These are phyloP conservation scores for Tylopilus balloui DNA, from an alignment of 768 basidiomycete genomes.

Conservation along the genomic window DNA sequence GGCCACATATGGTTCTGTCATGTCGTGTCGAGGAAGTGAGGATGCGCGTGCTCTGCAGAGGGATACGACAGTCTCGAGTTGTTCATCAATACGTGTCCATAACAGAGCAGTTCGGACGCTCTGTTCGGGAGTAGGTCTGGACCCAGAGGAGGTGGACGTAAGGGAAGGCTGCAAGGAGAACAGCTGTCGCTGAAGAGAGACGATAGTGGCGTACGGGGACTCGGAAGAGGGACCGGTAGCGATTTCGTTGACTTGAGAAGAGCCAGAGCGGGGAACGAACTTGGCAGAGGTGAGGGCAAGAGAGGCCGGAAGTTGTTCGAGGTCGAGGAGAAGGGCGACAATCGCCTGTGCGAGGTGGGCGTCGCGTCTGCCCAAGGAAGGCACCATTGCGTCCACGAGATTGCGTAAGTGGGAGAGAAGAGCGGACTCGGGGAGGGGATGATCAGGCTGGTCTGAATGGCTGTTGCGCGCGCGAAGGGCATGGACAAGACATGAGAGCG, in stretches of 20 bases:
- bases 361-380: slow-evolving; percentile 45
- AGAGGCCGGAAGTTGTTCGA: slow-evolving; percentile 53
- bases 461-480: slow-evolving; percentile 14
- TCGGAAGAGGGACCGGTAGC: background rate
- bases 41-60: slow-evolving; percentile 59
- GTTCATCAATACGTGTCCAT: slow-evolving; percentile 71
- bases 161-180: slow-evolving; percentile 54
- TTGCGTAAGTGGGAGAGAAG: slow-evolving; percentile 57
- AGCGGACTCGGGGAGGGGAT: slow-evolving; percentile 44
- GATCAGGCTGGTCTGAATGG: slow-evolving; percentile 4
- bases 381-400: slow-evolving; percentile 47
- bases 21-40: slow-evolving; percentile 3
- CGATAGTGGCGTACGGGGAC: slow-evolving; percentile 42
- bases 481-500: slow-evolving; percentile 19
- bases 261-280: slow-evolving; percentile 8
- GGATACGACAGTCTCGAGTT: slow-evolving; percentile 63
- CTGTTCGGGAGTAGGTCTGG: slow-evolving; percentile 38
- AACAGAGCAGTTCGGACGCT: slow-evolving; percentile 60
- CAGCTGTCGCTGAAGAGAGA: slow-evolving; percentile 62
- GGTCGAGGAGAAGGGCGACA: slow-evolving; percentile 62
- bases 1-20: background rate
- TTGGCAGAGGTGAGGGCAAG: slow-evolving; percentile 16
- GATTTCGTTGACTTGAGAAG: slow-evolving; percentile 4
- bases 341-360: slow-evolving; percentile 64
- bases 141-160: slow-evolving; percentile 4